Conservation (phyloP, 2,329 filamentous ascomycete genomes). For the Paecilomyces variotii region DNA sequence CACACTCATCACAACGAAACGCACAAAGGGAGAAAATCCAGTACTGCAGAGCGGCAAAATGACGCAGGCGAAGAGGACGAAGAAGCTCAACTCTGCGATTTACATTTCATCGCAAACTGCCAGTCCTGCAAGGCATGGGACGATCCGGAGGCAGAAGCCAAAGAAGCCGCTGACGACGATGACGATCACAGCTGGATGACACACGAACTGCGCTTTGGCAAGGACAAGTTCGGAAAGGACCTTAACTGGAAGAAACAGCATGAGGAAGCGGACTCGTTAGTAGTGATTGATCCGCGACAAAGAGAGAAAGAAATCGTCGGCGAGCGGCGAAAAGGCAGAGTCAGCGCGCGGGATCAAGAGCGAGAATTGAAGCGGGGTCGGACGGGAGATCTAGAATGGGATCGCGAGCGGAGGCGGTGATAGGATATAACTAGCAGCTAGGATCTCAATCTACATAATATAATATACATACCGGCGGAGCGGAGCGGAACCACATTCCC, state of each 20-base stretch:
- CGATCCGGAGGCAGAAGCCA: slow-evolving; percentile 38
- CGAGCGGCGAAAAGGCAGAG: slow-evolving; percentile 53
- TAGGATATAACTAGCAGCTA: neutral
- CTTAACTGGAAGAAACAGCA: slow-evolving; percentile 83
- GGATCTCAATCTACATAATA: neutral
- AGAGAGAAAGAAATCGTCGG: slow-evolving; percentile 66
- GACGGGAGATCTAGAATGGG: slow-evolving; percentile 29
- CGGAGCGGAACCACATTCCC: neutral
- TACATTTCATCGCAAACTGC: slow-evolving; percentile 94
- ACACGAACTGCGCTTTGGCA: slow-evolving; percentile 76
- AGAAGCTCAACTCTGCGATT: slow-evolving; percentile 72
- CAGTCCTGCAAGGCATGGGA: slow-evolving; percentile 88
- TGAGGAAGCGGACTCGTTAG: slow-evolving; percentile 60
- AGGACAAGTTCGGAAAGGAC: slow-evolving; percentile 85
- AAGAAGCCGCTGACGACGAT: slow-evolving; percentile 44
- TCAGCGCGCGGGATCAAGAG: slow-evolving; percentile 34
- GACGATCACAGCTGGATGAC: slow-evolving; percentile 68
- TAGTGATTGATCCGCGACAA: slow-evolving; percentile 87
- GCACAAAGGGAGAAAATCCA: slow-evolving; percentile 7
- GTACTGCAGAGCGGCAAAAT: neutral
- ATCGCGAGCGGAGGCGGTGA: slow-evolving; percentile 12
- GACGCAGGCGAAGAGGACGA: slow-evolving; percentile 38
- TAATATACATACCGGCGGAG: neutral
- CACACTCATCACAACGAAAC: slow-evolving; percentile 14
- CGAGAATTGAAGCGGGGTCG: slow-evolving; percentile 15